phyloP scores from a whole-genome alignment of 169 alveolate species.

The Plasmodium reichenowi region DNA sequence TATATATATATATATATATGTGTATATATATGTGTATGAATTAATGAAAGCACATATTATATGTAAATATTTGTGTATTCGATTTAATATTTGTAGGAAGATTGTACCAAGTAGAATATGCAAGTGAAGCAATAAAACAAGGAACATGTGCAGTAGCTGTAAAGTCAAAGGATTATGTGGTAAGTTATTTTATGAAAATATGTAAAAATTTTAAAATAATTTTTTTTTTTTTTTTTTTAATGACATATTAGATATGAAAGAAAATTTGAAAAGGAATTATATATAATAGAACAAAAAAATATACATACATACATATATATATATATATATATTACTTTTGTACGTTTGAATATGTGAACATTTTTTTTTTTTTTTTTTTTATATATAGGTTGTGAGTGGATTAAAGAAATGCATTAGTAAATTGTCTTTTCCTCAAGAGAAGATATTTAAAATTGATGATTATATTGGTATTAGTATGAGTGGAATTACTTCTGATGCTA shows the following conservation, averaged over 20 bases:
- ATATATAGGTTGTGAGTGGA: conserved; percentile 90
- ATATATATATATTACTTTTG: conserved; percentile 9
- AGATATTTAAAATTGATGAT: conserved; percentile 95
- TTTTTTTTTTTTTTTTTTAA: not conserved
- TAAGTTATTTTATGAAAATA: conserved; percentile 59
- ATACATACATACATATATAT: conserved; percentile 25
- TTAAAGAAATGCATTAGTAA: conserved; percentile 92
- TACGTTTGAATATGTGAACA: not conserved
- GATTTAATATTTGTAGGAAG: conserved; percentile 82
- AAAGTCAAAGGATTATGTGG: conserved; percentile 92
- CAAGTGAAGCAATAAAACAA: conserved; percentile 97
- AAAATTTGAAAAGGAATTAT: conserved; percentile 86
- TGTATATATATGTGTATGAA: not conserved
- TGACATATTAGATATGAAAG: conserved; percentile 88
- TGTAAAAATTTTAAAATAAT: not conserved
- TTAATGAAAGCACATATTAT: conserved; percentile 7
- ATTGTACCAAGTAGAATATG: conserved; percentile 96
- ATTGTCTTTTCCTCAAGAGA: conserved; percentile 95
- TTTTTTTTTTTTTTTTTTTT: not conserved
- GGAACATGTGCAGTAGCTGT: conserved; percentile 95
- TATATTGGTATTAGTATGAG: conserved; percentile 98
- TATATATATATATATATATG: conserved; percentile 4
- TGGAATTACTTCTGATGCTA: conserved; percentile 99
- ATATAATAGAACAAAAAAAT: not conserved
- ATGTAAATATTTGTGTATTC: not conserved